These are phyloP conservation scores for Meira nashicola DNA, from an alignment of 1,284 basidiomycete genomes.

Conservation along the genomic window DNA sequence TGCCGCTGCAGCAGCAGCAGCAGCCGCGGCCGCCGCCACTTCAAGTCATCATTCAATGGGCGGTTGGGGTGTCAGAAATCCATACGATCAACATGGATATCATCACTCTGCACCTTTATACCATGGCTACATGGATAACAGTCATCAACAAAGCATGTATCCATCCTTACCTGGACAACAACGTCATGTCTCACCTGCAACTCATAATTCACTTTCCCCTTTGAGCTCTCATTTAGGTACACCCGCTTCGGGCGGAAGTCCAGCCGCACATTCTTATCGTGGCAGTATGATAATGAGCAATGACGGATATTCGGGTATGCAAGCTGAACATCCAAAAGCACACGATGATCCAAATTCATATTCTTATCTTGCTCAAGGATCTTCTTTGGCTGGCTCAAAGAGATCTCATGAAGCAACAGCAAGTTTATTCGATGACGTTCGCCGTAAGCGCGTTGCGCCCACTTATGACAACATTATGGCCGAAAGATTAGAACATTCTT, in stretches of 20 bases:
- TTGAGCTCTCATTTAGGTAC: constrained; percentile 28
- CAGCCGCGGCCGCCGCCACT: neutral
- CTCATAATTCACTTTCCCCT: constrained; percentile 39
- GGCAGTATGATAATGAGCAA: neutral
- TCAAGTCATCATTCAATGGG: neutral
- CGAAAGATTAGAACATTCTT: constrained; percentile 41
- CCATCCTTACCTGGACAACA: neutral
- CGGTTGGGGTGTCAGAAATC: too few relatives aligned
- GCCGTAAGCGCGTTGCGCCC: constrained; percentile 40
- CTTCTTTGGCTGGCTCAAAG: constrained; percentile 19
- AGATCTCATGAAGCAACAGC: constrained; percentile 31
- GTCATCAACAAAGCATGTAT: neutral
- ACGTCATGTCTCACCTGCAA: constrained; percentile 25
- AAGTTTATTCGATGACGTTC: constrained; percentile 42
- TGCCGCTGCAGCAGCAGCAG: constrained; percentile 1
- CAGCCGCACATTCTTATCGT: constrained; percentile 1
- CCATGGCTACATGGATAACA: neutral
- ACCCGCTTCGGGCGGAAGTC: constrained; percentile 14
- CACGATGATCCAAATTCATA: constrained; percentile 39
- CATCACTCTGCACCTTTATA: neutral
- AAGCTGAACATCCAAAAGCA: constrained; percentile 25
- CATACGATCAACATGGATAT: neutral
- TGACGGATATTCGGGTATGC: constrained; percentile 30
- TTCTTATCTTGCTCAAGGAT: constrained; percentile 35
- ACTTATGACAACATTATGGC: constrained; percentile 46